phyloP scores from a whole-genome alignment of 2,329 filamentous ascomycete genomes.

The Arthrobotrys musiformis region DNA sequence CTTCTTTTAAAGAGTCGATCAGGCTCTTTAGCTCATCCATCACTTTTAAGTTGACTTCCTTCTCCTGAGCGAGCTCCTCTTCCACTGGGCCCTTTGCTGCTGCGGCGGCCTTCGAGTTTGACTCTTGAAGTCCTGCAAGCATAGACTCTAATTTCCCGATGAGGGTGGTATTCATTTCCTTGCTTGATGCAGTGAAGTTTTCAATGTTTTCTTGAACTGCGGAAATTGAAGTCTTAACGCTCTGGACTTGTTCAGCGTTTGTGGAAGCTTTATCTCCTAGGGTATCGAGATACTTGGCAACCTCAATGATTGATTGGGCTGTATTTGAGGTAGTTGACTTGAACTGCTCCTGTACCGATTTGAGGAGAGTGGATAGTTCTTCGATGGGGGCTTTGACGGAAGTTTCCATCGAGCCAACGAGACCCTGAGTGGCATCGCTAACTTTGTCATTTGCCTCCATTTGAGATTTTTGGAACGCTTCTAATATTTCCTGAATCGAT shows the following conservation, averaged over 20 bases:
- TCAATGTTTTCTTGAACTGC: conserved; percentile 33
- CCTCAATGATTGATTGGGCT: conserved; percentile 53
- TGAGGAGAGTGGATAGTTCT: conserved; percentile 28
- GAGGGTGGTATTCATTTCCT: conserved; percentile 28
- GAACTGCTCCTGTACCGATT: conserved; percentile 47
- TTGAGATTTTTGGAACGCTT: conserved; percentile 35
- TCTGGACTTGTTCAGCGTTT: conserved; percentile 32
- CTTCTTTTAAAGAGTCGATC: conserved; percentile 56
- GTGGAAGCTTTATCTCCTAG: conserved; percentile 45
- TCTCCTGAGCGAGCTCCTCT: conserved; percentile 41
- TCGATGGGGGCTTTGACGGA: conserved; percentile 29
- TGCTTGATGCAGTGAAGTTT: conserved; percentile 5
- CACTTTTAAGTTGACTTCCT: conserved; percentile 39
- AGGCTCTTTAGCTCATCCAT: conserved; percentile 55
- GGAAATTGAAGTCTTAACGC: conserved; percentile 25
- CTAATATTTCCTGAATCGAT: conserved; percentile 46
- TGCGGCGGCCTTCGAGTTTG: conserved; percentile 27
- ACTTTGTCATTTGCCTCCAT: conserved; percentile 23
- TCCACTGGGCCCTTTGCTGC: conserved; percentile 25
- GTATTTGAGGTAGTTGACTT: conserved; percentile 51
- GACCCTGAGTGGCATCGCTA: conserved; percentile 15
- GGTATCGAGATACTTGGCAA: conserved; percentile 47
- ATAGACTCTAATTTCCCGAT: conserved; percentile 25
- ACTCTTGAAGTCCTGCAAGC: conserved; percentile 26
- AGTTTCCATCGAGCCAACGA: conserved; percentile 19